Evolutionary conservation across 2,329 filamentous ascomycete genomes (phyloP), one percentile per base, ranked within the genome.

Genomic region (Nakataea oryzae): DNA sequence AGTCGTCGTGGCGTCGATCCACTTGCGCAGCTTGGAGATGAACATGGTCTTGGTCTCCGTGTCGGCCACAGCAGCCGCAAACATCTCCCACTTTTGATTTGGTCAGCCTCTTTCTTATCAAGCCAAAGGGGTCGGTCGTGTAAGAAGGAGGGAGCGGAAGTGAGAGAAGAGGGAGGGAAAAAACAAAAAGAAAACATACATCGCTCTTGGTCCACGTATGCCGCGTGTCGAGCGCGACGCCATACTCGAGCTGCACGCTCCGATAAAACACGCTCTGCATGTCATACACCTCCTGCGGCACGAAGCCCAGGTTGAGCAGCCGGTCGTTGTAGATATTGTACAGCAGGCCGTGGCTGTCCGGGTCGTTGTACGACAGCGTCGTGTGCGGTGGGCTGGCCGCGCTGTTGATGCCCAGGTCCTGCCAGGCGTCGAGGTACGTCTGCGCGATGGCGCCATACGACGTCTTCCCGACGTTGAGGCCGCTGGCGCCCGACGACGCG

Each of bases 291-390:
- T 80, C 79, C 65, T 86, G 79, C 1, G 89, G 88, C 59, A 96
- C 88, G 71, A 96, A 77, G 62, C 89, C 82, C 74, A 95, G 91
- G 69, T 85, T 87, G 7, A 96, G 83, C 54, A 93, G 79, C 30
- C 84, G 85, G 74, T 96, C 91, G 17, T 87, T 85, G 74, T 91
- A 96, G 29, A 96, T 81, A 70, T 92, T 93, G 78, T 96, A 96
- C 47, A 96, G 81, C 1, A 81, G 67, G 32, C 80, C 80, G 66
- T 81, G 76, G n/a, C 78, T 79, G 62, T 70, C 68, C 1, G 67
- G 69, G 79, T 88, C 86, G 70, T 91, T 82, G 74, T 96, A 96
- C 13, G 88, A 85, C 12, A 96, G 80, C 67, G 91, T 93, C 27
- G 89, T 86, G 72, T 93, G 90, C 1, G 86, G 76, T 17, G 75